Percentiles rank a stretch among this genome's conserved stretches.
Conservation (phyloP, 306 rosid species). For the Cucurbita argyrosperma region DNA sequence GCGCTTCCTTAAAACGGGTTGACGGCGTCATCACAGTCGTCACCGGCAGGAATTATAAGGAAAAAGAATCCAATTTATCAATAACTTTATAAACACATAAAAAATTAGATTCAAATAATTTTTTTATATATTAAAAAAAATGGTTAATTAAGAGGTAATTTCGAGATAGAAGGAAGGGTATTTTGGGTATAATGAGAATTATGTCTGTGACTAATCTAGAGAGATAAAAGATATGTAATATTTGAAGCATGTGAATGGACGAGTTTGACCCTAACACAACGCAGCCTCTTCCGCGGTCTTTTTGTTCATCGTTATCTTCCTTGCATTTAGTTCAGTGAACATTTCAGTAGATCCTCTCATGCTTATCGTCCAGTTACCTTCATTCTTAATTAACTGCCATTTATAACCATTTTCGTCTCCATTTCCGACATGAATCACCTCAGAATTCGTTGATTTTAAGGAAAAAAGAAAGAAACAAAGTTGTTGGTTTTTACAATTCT, state of each 20-base stretch:
- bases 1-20: neutral
- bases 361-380: neutral
- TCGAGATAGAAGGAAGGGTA: neutral
- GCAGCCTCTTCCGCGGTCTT: slow-evolving; percentile 11
- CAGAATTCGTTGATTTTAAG: neutral
- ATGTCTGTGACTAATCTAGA: neutral
- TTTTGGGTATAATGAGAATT: neutral
- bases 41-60: neutral
- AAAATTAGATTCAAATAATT: too few relatives aligned
- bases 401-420: neutral
- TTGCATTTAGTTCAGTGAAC: neutral
- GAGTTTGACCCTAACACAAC: slow-evolving; percentile 10
- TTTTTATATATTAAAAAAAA: too few relatives aligned
- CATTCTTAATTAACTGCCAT: neutral
- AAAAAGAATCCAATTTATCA: neutral
- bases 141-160: neutral
- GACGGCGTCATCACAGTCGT: neutral
- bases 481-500: neutral
- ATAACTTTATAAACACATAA: too few relatives aligned
- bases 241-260: slow-evolving; percentile 5
- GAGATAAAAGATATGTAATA: neutral
- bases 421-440: neutral
- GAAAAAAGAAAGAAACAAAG: neutral
- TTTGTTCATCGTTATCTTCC: neutral
- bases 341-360: neutral